These are phyloP conservation scores for Thelonectria discophora DNA, from an alignment of 2,329 filamentous ascomycete species.

Conservation along the genomic window DNA sequence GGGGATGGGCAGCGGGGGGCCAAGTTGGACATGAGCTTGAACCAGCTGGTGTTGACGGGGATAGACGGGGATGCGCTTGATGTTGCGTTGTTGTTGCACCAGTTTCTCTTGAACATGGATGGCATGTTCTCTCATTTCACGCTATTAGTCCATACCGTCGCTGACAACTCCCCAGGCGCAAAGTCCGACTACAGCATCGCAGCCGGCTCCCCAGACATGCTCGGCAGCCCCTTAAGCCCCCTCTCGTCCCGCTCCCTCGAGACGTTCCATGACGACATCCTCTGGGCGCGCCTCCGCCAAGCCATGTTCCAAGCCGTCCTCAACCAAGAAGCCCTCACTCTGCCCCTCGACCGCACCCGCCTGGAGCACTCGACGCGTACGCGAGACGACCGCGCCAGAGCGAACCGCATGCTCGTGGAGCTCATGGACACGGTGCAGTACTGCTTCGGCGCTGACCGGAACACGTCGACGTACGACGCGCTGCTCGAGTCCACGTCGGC, in stretches of 20 bases:
- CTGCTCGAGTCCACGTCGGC: slow-evolving; percentile 32
- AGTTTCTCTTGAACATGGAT: slow-evolving; percentile 24
- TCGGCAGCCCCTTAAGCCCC: not conserved
- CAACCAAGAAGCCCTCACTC: slow-evolving; percentile 26
- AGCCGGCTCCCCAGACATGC: not conserved
- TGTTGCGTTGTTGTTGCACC: slow-evolving; percentile 17
- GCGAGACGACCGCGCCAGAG: slow-evolving; percentile 31
- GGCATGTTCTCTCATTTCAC: slow-evolving; percentile 5
- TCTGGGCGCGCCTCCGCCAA: slow-evolving; percentile 32
- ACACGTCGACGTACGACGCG: slow-evolving; percentile 29
- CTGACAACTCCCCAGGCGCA: not conserved
- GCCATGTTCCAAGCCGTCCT: slow-evolving; percentile 36
- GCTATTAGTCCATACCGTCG: not conserved
- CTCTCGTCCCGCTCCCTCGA: slow-evolving; percentile 9
- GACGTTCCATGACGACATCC: slow-evolving; percentile 18
- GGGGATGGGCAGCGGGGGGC: slow-evolving; percentile 5
- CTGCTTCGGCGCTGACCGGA: slow-evolving; percentile 38
- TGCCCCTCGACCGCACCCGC: slow-evolving; percentile 5
- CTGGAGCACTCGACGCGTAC: slow-evolving; percentile 14
- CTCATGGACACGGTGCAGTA: slow-evolving; percentile 38
- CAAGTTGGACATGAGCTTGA: slow-evolving; percentile 10
- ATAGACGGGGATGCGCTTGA: slow-evolving; percentile 21
- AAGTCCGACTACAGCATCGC: slow-evolving; percentile 10
- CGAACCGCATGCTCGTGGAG: slow-evolving; percentile 38
- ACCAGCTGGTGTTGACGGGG: slow-evolving; percentile 19